phyloP scores from a whole-genome alignment of 2,329 filamentous ascomycete genomes.

The Arthrinium phaeospermum region DNA sequence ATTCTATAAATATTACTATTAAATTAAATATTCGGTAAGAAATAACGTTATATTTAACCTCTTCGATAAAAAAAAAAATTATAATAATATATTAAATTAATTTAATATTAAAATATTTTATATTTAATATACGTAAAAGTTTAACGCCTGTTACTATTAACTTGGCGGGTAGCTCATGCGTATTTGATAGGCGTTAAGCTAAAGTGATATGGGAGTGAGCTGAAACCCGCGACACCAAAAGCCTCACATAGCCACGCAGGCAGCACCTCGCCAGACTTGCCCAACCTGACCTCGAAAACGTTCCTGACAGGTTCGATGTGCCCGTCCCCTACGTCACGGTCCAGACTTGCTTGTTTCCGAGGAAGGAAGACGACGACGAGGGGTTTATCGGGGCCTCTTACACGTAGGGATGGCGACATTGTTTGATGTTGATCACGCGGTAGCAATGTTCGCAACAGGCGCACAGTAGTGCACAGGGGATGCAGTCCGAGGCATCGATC shows the following conservation, averaged over 20 bases:
- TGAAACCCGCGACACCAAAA: not conserved
- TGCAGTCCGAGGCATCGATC: not conserved
- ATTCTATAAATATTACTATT: no score
- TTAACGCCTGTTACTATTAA: no score
- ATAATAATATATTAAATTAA: no score
- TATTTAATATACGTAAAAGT: no score
- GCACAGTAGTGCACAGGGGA: not conserved
- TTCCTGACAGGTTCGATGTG: not conserved
- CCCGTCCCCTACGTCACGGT: not conserved
- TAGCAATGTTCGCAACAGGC: not conserved
- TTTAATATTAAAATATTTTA: no score
- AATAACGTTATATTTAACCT: no score
- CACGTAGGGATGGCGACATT: conserved; percentile 6
- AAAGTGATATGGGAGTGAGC: no score
- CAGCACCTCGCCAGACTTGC: not conserved
- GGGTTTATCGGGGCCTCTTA: not conserved
- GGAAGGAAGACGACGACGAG: not conserved
- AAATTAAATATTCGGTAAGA: no score
- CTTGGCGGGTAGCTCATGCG: no score
- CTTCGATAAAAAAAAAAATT: no score
- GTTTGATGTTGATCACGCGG: conserved; percentile 17
- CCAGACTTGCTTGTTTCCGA: not conserved
- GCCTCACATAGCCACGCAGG: not conserved
- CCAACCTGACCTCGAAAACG: not conserved
- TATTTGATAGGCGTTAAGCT: no score